phyloP scores from a whole-genome alignment of 176 grass and related monocot species.

The Tillandsia fasciculata region DNA sequence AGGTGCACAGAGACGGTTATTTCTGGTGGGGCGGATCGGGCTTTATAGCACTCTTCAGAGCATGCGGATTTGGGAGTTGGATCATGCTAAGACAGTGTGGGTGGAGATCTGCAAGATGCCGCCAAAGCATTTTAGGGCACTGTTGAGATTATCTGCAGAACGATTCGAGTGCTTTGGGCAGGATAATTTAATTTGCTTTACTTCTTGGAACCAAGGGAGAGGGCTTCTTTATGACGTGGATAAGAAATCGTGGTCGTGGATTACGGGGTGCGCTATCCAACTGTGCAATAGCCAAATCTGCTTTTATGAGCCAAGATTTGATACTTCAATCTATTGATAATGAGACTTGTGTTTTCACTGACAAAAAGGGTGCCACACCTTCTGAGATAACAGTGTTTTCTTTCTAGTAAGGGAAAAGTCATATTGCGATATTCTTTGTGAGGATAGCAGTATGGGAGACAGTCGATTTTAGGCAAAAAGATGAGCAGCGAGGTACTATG shows the following conservation, averaged over 20 bases:
- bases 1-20: constrained; percentile 59
- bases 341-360: not conserved
- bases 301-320: constrained; percentile 87
- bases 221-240: constrained; percentile 87
- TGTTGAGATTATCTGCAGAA: constrained; percentile 82
- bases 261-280: constrained; percentile 64
- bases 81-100: constrained; percentile 77
- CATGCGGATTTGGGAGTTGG: constrained; percentile 96
- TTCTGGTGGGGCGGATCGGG: constrained; percentile 80
- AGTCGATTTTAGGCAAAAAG: not conserved
- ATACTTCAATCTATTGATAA: constrained; percentile 41
- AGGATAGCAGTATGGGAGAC: not conserved
- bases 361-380: not conserved
- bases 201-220: constrained; percentile 96
- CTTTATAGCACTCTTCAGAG: constrained; percentile 92
- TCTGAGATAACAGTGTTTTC: not conserved
- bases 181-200: constrained; percentile 95
- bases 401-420: not conserved
- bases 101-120: constrained; percentile 93
- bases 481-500: not conserved
- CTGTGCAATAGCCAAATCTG: constrained; percentile 93
- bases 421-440: not conserved
- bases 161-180: constrained; percentile 98
- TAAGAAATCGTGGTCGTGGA: constrained; percentile 90
- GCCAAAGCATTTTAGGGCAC: constrained; percentile 73